Evolutionary conservation across 2,329 filamentous ascomycete genomes (phyloP).

Genomic region (Microsporum ferrugineum): DNA sequence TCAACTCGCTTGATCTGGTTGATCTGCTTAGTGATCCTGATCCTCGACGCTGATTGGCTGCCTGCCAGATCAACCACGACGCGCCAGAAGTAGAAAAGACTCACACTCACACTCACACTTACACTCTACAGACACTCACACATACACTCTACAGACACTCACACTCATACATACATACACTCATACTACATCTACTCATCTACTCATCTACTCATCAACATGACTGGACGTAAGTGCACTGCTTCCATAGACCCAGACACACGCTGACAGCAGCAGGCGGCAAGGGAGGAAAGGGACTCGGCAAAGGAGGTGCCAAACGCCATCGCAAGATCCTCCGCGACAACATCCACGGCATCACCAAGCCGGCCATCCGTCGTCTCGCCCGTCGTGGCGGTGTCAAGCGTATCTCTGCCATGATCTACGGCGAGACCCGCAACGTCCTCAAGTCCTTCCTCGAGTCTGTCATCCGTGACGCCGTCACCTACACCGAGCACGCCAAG

Average conservation of each 20-base stretch:
- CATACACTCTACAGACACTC: constrained; percentile 11
- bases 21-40: constrained; percentile 13
- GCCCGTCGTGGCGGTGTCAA: constrained; percentile 99
- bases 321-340: constrained; percentile 98
- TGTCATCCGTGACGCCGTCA: constrained; percentile 68
- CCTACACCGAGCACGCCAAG: constrained; percentile 75
- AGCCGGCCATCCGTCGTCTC: constrained; percentile 96
- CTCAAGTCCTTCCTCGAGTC: constrained; percentile 75
- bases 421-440: constrained; percentile 72
- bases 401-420: constrained; percentile 97
- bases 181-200: constrained; percentile 12
- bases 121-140: constrained; percentile 9
- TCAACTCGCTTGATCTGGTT: constrained; percentile 6
- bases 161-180: constrained; percentile 2
- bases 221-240: constrained; percentile 47
- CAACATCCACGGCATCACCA: constrained; percentile 99
- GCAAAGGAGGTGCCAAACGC: constrained; percentile 97
- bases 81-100: background rate
- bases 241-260: constrained; percentile 9
- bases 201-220: constrained; percentile 33
- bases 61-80: constrained; percentile 9
- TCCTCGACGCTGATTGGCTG: constrained; percentile 28
- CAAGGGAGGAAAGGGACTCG: constrained; percentile 95
- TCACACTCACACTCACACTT: constrained; percentile 16
- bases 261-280: constrained; percentile 48